Base-by-base conservation (phyloP, 1,284 basidiomycete species). In the Trametes pubescens region DNA sequence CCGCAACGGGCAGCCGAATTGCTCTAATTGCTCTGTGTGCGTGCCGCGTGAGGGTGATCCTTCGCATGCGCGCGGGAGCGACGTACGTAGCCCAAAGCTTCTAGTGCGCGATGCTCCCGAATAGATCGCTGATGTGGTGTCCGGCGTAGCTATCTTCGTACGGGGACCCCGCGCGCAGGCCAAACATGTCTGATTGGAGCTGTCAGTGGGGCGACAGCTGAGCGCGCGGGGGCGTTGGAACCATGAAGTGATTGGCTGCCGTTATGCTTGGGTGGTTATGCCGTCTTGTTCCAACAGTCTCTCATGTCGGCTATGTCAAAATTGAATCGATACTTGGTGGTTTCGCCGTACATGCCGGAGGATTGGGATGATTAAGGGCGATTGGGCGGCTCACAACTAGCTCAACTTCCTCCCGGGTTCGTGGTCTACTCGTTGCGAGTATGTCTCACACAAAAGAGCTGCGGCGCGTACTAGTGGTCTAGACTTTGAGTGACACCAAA, bases 51-150 rank as follows among this genome's bases (percentile, higher is more conserved):
- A 8, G 10, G 57, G 18, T 29, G 48, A 57, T 49, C 35, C 24
- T 43, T 34, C 47, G 24, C 47, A 48, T 48, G 32, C 22, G 22
- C 48, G 32, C 55, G 49, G 61, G 61, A 40, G 56, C 43, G 54
- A 34, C 38, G 22, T 34, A 46, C 13, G 49, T 16, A 52, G 2
- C 21, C 11, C 8, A 9, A 18, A 11, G 21, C 29, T 52, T 52
- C 58, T 59, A 53, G 51, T 24, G 58, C 13, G 22, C 14, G 10
- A 18, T 29, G 49, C n/a, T 18, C 29, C 49, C 49, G 47, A 32
- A 18, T n/a, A 49, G 47, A 49, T 49, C 47, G 47, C 26, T 22
- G 47, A 29, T 18, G 14, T 29, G 26, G 26, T 21, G 9, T 1
- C 14, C 26, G 32, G 26, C 48, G 4, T 32, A 13, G 14, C 16